Base-by-base conservation (phyloP, 176 grass and related monocot genomes). In the Stipa capillata region DNA sequence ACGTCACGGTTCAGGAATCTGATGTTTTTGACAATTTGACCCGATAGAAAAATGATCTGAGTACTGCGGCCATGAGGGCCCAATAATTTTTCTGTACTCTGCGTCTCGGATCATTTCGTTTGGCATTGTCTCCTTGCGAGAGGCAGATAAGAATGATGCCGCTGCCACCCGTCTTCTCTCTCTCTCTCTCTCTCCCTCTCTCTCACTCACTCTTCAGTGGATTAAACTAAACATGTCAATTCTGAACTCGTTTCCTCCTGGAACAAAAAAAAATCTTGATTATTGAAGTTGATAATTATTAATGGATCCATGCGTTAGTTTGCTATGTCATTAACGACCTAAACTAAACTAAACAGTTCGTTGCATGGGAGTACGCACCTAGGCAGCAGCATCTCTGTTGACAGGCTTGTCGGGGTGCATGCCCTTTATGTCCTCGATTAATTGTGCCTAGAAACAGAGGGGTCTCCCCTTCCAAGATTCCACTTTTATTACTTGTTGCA, bases 111-210 rank as follows among this genome's bases (percentile, higher is more conserved):
- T 62, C 62, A 28, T 66, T 48, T 27, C 17, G 52, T 53, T 18
- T 45, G n/a, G 70, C 18, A 45, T 23, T 73, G 86, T 60, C 81
- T 33, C 81, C 75, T 68, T n/a, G 40, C 41, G 33, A 78, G 81
- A 65, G 33, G 75, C 81, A 88, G 74, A 32, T 12, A 35, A 41
- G 74, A 73, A 73, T 73, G 58, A 84, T 74, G 58, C 80, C 45
- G 79, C 85, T 69, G 78, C 27, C 70, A 24, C 50, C 42, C 20
- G 27, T 82, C 73, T 23, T 37, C 15, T 83, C 73, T 13, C 35
- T 34, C 17, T 13, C 51, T 36, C 68, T 16, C n/a, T 24, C n/a
- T n/a, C n/a, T n/a, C n/a, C 8, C 35, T 34, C 17, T n/a, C n/a
- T n/a, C n/a, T n/a, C n/a, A n/a, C n/a, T n/a, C n/a, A n/a, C n/a